phyloP scores from a whole-genome alignment of 2,329 filamentous ascomycete genomes.

The Colletotrichum tanaceti region DNA sequence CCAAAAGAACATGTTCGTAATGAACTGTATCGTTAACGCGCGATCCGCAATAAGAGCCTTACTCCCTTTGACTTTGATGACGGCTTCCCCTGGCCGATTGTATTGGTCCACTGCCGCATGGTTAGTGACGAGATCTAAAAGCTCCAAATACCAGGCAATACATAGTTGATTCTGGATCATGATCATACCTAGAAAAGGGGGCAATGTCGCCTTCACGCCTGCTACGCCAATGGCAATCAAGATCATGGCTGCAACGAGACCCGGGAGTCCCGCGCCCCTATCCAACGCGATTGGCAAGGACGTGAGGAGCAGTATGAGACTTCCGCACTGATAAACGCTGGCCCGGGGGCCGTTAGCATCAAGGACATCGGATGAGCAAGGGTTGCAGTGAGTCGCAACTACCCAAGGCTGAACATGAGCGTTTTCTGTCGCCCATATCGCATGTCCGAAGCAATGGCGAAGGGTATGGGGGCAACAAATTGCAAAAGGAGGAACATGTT shows the following conservation, averaged over 20 bases:
- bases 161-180: not conserved
- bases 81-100: not conserved
- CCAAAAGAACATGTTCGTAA: not conserved
- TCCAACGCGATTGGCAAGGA: not conserved
- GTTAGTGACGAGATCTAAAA: not conserved
- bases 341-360: not conserved
- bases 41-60: not conserved
- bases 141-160: no score
- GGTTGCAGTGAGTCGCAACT: not conserved
- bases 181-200: not conserved
- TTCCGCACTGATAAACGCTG: not conserved
- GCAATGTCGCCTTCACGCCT: not conserved
- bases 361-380: not conserved
- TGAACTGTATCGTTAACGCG: not conserved
- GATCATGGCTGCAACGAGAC: not conserved
- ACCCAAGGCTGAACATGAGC: constrained; percentile 57
- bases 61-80: not conserved
- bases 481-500: constrained; percentile 60
- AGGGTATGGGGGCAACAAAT: constrained; percentile 66
- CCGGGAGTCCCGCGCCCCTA: not conserved
- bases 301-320: not conserved
- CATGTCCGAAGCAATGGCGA: constrained; percentile 69
- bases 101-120: not conserved
- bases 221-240: not conserved
- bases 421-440: constrained; percentile 72